Conservation (phyloP, 371 early-diverging fungal genomes). For the Actinomucor elegans region DNA sequence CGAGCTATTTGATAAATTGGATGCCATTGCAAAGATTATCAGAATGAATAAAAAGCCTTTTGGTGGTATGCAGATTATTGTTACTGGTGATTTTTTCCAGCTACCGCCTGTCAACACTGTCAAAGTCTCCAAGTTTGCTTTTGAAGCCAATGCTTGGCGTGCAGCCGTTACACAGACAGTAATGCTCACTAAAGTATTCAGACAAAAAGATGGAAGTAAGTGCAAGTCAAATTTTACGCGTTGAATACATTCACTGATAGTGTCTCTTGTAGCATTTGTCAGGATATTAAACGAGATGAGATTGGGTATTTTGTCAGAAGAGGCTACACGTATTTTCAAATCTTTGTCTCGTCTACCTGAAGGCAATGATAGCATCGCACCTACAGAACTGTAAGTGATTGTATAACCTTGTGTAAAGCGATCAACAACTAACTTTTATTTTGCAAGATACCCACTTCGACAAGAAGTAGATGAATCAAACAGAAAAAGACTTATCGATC, state of each 20-base stretch:
- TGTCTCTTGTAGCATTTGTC: conserved; percentile 46
- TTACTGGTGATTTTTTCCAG: conserved; percentile 94
- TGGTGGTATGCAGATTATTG: conserved; percentile 90
- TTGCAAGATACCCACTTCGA: conserved; percentile 57
- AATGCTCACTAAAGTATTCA: conserved; percentile 59
- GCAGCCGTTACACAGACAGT: conserved; percentile 52
- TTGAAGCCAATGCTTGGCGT: conserved; percentile 74
- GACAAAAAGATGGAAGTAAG: conserved; percentile 59
- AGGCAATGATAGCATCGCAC: conserved; percentile 61
- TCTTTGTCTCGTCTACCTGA: conserved; percentile 56
- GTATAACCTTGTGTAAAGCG: background rate
- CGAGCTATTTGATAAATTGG: conserved; percentile 81
- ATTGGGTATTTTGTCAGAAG: conserved; percentile 56
- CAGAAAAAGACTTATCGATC: conserved; percentile 44
- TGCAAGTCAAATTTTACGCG: background rate
- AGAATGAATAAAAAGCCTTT: conserved; percentile 63
- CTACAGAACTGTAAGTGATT: conserved; percentile 83
- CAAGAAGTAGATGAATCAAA: conserved; percentile 80
- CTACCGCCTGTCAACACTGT: conserved; percentile 81
- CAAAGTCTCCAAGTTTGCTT: conserved; percentile 60
- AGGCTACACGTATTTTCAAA: conserved; percentile 54
- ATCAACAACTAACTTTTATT: background rate
- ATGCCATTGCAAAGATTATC: conserved; percentile 65
- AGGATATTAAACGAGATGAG: conserved; percentile 72
- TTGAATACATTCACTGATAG: conserved; percentile 2